Evolutionary conservation across 306 rosid species (phyloP).

Genomic region (Benincasa hispida): DNA sequence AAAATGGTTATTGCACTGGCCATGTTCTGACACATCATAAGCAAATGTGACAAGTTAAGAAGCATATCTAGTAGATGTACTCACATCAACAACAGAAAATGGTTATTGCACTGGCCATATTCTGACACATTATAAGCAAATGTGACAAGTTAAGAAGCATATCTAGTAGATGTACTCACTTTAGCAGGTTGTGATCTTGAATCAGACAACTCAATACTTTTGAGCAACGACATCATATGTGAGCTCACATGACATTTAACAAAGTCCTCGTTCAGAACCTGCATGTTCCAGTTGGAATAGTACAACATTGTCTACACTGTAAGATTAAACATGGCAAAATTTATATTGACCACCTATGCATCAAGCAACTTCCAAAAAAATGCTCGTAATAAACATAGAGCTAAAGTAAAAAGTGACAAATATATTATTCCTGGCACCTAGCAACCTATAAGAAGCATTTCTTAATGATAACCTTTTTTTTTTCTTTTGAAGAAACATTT

Average conservation of each 20-base stretch:
- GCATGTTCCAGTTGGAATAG: slow-evolving; percentile 13
- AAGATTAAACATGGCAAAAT: neutral
- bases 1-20: no score
- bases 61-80: no score
- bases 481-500: no score
- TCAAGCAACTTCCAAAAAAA: neutral
- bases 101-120: no score
- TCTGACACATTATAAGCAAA: no score
- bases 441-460: neutral
- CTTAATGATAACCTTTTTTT: neutral
- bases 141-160: neutral
- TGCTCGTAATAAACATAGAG: neutral
- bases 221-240: slow-evolving; percentile 38
- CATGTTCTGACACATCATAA: no score
- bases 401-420: neutral
- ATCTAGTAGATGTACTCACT: slow-evolving; percentile 27
- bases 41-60: no score
- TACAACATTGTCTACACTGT: neutral
- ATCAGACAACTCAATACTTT: slow-evolving; percentile 16
- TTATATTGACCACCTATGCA: neutral
- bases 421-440: neutral
- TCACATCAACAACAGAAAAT: no score
- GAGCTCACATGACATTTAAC: slow-evolving; percentile 67
- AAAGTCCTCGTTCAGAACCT: slow-evolving; percentile 73
- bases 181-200: slow-evolving; percentile 45